Base-by-base conservation (phyloP, 2,329 filamentous ascomycete species). In the Cercospora citrullina region DNA sequence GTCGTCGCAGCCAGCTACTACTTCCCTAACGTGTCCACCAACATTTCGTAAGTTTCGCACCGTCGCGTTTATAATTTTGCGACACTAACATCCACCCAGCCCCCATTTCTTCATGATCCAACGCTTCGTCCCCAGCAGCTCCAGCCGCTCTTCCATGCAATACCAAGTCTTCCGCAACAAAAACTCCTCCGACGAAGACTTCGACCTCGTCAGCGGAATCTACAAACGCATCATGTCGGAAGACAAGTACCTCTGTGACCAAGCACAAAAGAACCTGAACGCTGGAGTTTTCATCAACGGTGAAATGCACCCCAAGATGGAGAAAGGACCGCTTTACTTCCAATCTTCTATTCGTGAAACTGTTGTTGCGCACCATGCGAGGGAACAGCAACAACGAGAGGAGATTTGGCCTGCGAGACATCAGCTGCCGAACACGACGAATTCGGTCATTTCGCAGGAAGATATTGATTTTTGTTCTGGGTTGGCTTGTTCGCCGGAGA, bases 71-170 rank as follows among this genome's bases (percentile, higher is more conserved):
- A 26, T 23, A 4, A 51, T 51, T 21, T 1, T 68, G 70, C 31
- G 70, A 21, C n/a, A 51, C n/a, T 59, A 28, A 60, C 39, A 42
- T 0, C 57, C 26, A 16, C 1, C 6, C 69, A 86, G 84, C 14
- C 83, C 85, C n/a, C 81, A 89, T 77, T 89, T 89, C 77, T 85
- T 90, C 78, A 87, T 88, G 80, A 84, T 89, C 64, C 87, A 89
- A 75, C 82, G 87, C 67, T 89, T 89, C 77, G 81, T 89, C 12
- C 88, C 88, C 12, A 82, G 79, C 59, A 80, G 81, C 1, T 80
- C 87, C 0, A 81, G 78, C 39, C 82, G 78, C 51, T 85, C 84
- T 1, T 79, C 80, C 45, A 89, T 90, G 85, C 81, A 82, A 66
- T 89, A 90, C 77, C 86, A 90, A 74, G 84, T 90, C 60, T 90